Evolutionary conservation across 73 alveolate species (phyloP).

Genomic region (Strombidium stylifer): DNA sequence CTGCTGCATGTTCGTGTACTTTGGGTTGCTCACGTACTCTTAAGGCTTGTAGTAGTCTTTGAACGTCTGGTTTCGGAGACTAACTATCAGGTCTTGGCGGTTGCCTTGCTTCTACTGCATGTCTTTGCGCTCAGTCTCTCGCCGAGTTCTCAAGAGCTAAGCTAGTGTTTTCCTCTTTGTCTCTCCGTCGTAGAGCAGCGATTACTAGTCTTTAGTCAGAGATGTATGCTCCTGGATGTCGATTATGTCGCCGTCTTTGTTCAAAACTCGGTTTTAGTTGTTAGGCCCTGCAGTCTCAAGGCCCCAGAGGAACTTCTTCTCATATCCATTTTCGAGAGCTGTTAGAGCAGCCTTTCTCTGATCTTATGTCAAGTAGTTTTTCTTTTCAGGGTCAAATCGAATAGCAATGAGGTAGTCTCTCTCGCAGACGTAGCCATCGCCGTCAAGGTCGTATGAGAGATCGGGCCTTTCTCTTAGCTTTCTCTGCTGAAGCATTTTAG

Average conservation of each 20-base stretch:
- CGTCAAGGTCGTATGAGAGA: conserved; percentile 80
- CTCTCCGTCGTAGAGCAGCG: conserved; percentile 65
- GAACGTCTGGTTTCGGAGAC: neutral
- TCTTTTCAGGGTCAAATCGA: conserved; percentile 85
- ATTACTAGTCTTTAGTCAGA: conserved; percentile 69
- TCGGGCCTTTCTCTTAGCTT: conserved; percentile 75
- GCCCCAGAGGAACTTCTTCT: conserved; percentile 65
- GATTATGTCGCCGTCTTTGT: conserved; percentile 74
- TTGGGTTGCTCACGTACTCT: conserved; percentile 30
- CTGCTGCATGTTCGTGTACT: conserved; percentile 55
- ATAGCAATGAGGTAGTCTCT: conserved; percentile 84
- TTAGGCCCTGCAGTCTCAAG: conserved; percentile 66
- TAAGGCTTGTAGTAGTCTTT: conserved; percentile 2
- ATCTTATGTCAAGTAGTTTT: conserved; percentile 65
- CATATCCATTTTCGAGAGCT: conserved; percentile 35
- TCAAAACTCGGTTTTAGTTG: conserved; percentile 64
- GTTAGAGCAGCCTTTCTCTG: conserved; percentile 45
- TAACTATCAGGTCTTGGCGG: too few species aligned
- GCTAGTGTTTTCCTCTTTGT: conserved; percentile 46
- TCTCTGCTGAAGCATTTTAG: conserved; percentile 45
- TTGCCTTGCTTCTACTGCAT: too few species aligned
- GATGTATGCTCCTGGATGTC: conserved; percentile 80
- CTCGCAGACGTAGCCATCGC: conserved; percentile 91
- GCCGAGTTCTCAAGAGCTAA: too few species aligned
- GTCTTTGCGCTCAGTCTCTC: too few species aligned